Conservation (phyloP, 2,329 filamentous ascomycete genomes). For the Pseudocercospora vitis region DNA sequence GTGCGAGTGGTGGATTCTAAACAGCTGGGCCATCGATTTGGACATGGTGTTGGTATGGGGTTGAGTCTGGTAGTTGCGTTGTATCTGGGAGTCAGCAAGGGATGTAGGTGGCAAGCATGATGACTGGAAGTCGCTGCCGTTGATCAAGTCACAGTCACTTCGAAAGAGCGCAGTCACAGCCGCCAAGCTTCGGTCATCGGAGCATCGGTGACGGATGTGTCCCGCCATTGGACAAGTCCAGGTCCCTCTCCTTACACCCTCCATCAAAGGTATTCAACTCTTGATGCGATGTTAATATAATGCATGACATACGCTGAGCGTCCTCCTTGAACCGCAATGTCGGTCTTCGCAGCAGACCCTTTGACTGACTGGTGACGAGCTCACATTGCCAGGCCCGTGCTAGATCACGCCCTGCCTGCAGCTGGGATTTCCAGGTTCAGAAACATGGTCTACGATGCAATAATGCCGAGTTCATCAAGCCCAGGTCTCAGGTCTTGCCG, state of each 20-base stretch:
- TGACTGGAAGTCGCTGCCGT: conserved; percentile 14
- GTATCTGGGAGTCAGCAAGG: conserved; percentile 11
- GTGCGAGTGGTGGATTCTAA: conserved; percentile 52
- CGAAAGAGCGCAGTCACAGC: neutral
- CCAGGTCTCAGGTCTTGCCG: no score
- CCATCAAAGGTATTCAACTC: no score
- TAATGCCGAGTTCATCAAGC: no score
- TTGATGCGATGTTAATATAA: no score
- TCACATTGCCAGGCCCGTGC: neutral
- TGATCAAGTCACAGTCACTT: neutral
- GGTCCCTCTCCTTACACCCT: no score
- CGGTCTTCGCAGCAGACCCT: no score
- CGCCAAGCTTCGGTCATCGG: neutral
- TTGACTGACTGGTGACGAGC: no score
- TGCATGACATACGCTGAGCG: no score
- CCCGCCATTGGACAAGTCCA: neutral
- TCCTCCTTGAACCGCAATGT: no score
- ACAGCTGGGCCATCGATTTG: conserved; percentile 49
- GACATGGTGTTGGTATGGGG: conserved; percentile 49
- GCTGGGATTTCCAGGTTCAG: neutral
- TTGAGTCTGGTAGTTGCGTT: conserved; percentile 1
- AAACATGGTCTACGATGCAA: conserved; percentile 1
- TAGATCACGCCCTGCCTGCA: neutral
- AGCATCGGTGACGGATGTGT: neutral
- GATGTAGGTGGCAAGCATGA: conserved; percentile 15